Conservation (phyloP, 805 yeast species). For the Cyberlindnera amylophila region DNA sequence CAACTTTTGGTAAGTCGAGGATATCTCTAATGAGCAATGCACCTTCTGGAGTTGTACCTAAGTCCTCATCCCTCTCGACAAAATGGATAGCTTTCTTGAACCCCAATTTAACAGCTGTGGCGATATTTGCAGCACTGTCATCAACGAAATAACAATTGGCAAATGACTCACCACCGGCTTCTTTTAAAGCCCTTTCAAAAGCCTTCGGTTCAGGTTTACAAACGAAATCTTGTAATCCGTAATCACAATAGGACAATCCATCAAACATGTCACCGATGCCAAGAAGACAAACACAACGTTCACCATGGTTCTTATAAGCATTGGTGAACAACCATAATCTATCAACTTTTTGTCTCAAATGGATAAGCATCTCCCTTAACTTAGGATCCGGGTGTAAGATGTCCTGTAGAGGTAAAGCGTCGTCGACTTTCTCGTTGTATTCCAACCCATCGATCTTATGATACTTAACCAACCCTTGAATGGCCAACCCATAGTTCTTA, state of each 20-base stretch:
- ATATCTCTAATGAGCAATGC: slow-evolving; percentile 55
- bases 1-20: slow-evolving; percentile 39
- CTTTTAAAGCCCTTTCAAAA: slow-evolving; percentile 59
- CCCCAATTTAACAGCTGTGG: slow-evolving; percentile 67
- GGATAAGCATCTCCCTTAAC: slow-evolving; percentile 49
- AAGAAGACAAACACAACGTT: slow-evolving; percentile 70
- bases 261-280: slow-evolving; percentile 94
- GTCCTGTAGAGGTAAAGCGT: slow-evolving; percentile 78
- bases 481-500: slow-evolving; percentile 84
- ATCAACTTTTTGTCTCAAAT: slow-evolving; percentile 48
- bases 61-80: slow-evolving; percentile 63
- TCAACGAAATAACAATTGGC: slow-evolving; percentile 71
- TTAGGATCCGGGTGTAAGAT: slow-evolving; percentile 62
- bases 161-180: slow-evolving; percentile 54
- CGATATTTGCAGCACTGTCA: slow-evolving; percentile 77
- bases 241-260: slow-evolving; percentile 92
- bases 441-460: slow-evolving; percentile 81
- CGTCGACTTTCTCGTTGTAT: slow-evolving; percentile 87
- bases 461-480: slow-evolving; percentile 73
- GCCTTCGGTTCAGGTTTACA: slow-evolving; percentile 86
- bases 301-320: slow-evolving; percentile 89
- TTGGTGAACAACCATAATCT: slow-evolving; percentile 91
- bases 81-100: slow-evolving; percentile 70
- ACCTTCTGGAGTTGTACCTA: slow-evolving; percentile 38
- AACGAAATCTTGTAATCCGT: slow-evolving; percentile 53